phyloP scores from a whole-genome alignment of 495 filamentous ascomycete genomes.

The Usnea hakonensis region DNA sequence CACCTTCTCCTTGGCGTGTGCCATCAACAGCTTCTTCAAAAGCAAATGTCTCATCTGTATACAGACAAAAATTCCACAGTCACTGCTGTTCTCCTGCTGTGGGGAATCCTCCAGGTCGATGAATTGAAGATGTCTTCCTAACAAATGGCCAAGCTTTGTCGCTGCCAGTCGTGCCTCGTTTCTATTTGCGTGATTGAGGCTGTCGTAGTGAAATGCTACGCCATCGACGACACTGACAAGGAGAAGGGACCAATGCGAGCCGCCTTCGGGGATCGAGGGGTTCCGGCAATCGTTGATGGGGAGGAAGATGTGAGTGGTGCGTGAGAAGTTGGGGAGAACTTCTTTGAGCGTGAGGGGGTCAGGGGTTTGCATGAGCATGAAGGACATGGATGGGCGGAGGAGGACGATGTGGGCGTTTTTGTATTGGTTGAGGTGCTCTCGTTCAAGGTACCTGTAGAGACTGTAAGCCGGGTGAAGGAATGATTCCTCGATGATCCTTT shows the following conservation, averaged over 20 bases:
- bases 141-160: constrained; percentile 52
- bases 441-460: constrained; percentile 69
- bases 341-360: constrained; percentile 65
- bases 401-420: constrained; percentile 79
- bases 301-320: constrained; percentile 90
- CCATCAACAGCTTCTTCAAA: constrained; percentile 68
- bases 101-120: constrained; percentile 74
- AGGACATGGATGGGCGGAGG: constrained; percentile 86
- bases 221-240: constrained; percentile 83
- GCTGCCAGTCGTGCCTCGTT: constrained; percentile 60
- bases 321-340: constrained; percentile 70
- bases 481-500: not conserved
- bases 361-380: constrained; percentile 78
- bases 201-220: constrained; percentile 95
- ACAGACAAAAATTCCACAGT: constrained; percentile 96
- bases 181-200: constrained; percentile 67
- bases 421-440: constrained; percentile 68
- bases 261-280: constrained; percentile 70
- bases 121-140: constrained; percentile 60
- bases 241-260: constrained; percentile 90
- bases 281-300: constrained; percentile 87
- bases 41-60: constrained; percentile 85
- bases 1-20: constrained; percentile 71
- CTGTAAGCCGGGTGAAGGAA: not conserved
- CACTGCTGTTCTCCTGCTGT: constrained; percentile 83